Evolutionary conservation across 129 eudicot genomes (phyloP).

Genomic region (Tagetes patula): DNA sequence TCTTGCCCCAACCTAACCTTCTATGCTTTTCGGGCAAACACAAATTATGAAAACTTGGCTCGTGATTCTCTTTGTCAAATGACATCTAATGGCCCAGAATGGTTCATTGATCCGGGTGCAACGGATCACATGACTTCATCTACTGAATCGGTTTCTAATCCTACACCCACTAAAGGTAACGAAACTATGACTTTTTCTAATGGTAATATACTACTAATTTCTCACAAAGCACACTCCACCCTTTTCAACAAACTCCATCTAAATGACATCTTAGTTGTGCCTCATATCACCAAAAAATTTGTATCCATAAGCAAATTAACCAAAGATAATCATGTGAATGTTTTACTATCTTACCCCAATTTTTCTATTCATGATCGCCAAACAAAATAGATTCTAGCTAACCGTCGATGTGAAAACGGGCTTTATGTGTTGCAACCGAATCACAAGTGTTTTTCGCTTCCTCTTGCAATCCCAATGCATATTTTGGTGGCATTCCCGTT

Average conservation of each 20-base stretch:
- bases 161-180: neutral
- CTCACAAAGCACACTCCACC: neutral
- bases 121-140: neutral
- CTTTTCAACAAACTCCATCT: neutral
- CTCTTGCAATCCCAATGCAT: neutral
- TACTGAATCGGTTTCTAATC: neutral
- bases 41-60: neutral
- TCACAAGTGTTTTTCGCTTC: neutral
- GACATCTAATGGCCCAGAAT: neutral
- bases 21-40: neutral
- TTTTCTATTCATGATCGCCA: neutral
- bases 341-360: neutral
- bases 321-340: neutral
- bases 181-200: neutral
- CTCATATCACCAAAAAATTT: neutral
- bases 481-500: neutral
- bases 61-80: neutral
- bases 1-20: neutral
- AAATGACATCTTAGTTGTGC: neutral
- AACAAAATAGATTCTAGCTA: neutral
- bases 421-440: neutral
- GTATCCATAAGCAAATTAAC: neutral
- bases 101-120: neutral
- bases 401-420: neutral
- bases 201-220: neutral